A percentile compares a stretch with the other conserved stretches of the same genome.
Conservation (phyloP, 768 basidiomycete species). For the Boletus pseudopeckii region DNA sequence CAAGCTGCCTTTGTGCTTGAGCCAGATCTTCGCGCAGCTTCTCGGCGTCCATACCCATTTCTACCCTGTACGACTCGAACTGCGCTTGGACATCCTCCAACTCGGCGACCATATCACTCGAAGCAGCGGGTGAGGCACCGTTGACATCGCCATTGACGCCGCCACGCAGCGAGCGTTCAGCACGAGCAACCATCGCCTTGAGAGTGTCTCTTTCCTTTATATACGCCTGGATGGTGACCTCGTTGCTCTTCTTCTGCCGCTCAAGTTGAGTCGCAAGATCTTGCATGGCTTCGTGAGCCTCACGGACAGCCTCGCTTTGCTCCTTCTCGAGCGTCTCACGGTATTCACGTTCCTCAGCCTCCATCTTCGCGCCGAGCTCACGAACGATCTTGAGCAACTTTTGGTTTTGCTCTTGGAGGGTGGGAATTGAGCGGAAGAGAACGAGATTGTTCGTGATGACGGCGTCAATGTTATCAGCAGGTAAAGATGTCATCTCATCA, state of each 20-base stretch:
- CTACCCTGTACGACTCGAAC: constrained; percentile 75
- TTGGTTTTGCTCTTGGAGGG: constrained; percentile 90
- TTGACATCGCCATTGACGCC: constrained; percentile 34
- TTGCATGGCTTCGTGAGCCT: constrained; percentile 86
- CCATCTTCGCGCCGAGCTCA: constrained; percentile 81
- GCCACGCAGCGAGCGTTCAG: constrained; percentile 31
- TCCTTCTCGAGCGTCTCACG: constrained; percentile 66
- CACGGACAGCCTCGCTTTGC: constrained; percentile 74
- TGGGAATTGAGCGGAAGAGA: constrained; percentile 73
- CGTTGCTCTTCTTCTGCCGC: constrained; percentile 66
- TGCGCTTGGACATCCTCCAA: constrained; percentile 72
- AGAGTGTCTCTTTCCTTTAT: constrained; percentile 87
- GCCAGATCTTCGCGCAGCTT: constrained; percentile 69
- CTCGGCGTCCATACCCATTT: constrained; percentile 76
- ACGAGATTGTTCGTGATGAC: constrained; percentile 90
- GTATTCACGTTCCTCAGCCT: constrained; percentile 77
- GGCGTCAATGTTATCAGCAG: constrained; percentile 60
- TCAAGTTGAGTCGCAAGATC: constrained; percentile 77
- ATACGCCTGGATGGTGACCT: constrained; percentile 71
- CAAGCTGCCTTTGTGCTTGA: constrained; percentile 63
- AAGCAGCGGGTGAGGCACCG: constrained; percentile 16
- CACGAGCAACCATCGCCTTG: constrained; percentile 65
- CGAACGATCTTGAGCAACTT: constrained; percentile 80
- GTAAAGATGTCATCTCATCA: constrained; percentile 41
- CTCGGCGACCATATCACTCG: constrained; percentile 51